Conservation (phyloP, 257 asterid genomes). For the Nicotiana knightiana region DNA sequence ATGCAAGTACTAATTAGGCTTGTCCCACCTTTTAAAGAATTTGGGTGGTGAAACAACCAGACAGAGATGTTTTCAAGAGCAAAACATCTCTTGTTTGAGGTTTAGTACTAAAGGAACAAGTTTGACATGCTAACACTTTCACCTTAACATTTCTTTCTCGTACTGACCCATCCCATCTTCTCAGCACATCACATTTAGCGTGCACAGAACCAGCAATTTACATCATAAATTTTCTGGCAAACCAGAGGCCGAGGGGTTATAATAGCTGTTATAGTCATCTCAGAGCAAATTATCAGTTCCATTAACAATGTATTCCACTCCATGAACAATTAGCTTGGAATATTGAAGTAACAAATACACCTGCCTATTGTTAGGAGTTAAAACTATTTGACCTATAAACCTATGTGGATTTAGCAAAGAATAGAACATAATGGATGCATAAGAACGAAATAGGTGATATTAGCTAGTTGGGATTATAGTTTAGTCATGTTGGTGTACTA, state of each 20-base stretch:
- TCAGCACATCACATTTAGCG: not conserved
- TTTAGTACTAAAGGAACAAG: not conserved
- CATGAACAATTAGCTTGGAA: not conserved
- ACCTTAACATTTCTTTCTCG: not conserved
- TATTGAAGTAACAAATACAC: not conserved
- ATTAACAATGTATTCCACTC: not conserved
- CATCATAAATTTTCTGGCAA: not conserved
- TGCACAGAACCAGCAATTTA: not conserved
- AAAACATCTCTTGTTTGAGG: not conserved
- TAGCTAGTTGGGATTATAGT: not conserved
- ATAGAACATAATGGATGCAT: not conserved
- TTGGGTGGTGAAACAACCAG: not conserved
- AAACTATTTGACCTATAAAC: not conserved
- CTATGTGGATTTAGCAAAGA: not conserved
- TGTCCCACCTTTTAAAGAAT: not conserved
- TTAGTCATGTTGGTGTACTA: not conserved
- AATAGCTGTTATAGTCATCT: not conserved
- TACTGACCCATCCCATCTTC: not conserved
- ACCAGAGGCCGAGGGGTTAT: not conserved
- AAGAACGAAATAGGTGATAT: not conserved
- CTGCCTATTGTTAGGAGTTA: not conserved
- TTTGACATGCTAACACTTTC: not conserved
- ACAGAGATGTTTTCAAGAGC: not conserved
- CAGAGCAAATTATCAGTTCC: not conserved
- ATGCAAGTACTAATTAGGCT: not conserved